phyloP scores from a whole-genome alignment of 2,329 filamentous ascomycete genomes.

The Cryoendolithus antarcticus region DNA sequence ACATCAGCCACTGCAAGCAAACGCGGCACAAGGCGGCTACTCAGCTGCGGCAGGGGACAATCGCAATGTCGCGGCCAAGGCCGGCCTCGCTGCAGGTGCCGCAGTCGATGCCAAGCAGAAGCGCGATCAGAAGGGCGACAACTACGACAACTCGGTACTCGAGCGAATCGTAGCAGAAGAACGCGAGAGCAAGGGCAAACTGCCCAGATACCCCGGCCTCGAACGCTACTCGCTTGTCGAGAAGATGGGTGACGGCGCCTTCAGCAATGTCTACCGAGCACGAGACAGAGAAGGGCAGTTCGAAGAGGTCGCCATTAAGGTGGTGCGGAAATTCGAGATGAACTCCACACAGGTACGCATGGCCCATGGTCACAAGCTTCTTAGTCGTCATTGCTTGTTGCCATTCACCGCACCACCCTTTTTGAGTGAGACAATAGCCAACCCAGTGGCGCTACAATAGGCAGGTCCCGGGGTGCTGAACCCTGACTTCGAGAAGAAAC shows the following conservation, averaged over 20 bases:
- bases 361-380: background rate
- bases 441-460: slow-evolving; percentile 6
- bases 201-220: slow-evolving; percentile 73
- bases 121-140: slow-evolving; percentile 33
- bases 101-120: slow-evolving; percentile 51
- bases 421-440: slow-evolving; percentile 3
- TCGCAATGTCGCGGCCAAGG: slow-evolving; percentile 55
- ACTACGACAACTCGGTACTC: slow-evolving; percentile 53
- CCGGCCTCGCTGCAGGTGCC: slow-evolving; percentile 52
- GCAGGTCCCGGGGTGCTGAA: slow-evolving; percentile 15
- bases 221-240: slow-evolving; percentile 78
- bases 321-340: slow-evolving; percentile 98
- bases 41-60: slow-evolving; percentile 51
- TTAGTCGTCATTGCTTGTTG: background rate
- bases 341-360: slow-evolving; percentile 90
- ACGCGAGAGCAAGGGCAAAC: slow-evolving; percentile 70
- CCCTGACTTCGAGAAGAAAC: slow-evolving; percentile 33
- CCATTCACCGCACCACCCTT: background rate
- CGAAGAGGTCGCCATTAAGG: slow-evolving; percentile 89
- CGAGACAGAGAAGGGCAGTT: slow-evolving; percentile 59
- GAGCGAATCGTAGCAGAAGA: slow-evolving; percentile 85
- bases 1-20: slow-evolving; percentile 40
- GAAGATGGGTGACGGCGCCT: slow-evolving; percentile 98
- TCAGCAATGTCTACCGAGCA: slow-evolving; percentile 95
- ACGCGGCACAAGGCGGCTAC: slow-evolving; percentile 39